Evolutionary conservation across 768 basidiomycete genomes (phyloP).

Genomic region (Phanerochaete sordida): DNA sequence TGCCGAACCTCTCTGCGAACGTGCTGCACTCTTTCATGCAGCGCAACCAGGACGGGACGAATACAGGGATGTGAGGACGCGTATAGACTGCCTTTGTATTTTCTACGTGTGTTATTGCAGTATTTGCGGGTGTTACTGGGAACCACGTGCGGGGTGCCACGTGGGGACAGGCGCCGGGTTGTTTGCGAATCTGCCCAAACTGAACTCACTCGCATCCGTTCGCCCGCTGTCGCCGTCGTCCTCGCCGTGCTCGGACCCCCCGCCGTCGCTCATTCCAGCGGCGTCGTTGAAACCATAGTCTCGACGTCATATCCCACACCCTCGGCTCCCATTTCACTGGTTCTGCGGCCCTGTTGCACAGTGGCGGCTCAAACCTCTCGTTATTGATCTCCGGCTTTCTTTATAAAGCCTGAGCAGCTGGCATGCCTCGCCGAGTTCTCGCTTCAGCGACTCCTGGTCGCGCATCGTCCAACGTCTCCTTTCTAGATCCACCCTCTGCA

Average conservation of each 20-base stretch:
- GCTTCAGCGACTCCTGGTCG: slow-evolving; percentile 24
- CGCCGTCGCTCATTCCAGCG: neutral
- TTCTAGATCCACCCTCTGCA: slow-evolving; percentile 5
- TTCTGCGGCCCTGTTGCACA: neutral
- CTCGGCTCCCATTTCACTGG: neutral
- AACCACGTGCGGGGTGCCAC: slow-evolving; percentile 2
- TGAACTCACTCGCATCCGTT: slow-evolving; percentile 8
- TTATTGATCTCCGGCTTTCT: slow-evolving; percentile 28
- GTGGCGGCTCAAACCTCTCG: neutral
- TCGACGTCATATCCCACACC: neutral
- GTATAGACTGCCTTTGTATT: neutral
- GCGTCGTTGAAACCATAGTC: neutral
- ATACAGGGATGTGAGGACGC: neutral
- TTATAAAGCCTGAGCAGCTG: slow-evolving; percentile 25
- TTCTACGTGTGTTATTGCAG: neutral
- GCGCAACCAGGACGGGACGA: slow-evolving; percentile 4
- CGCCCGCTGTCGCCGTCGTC: slow-evolving; percentile 11
- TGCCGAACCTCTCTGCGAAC: slow-evolving; percentile 31
- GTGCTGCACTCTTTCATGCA: slow-evolving; percentile 48
- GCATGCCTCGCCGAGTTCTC: slow-evolving; percentile 32
- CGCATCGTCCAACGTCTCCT: slow-evolving; percentile 16
- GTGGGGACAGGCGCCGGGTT: slow-evolving; percentile 3
- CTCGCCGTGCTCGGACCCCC: slow-evolving; percentile 3
- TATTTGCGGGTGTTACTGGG: neutral
- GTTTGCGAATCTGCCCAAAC: slow-evolving; percentile 6